These are phyloP conservation scores for Annulohypoxylon maeteangense DNA, from an alignment of 495 filamentous ascomycete genomes.

Conservation along the genomic window DNA sequence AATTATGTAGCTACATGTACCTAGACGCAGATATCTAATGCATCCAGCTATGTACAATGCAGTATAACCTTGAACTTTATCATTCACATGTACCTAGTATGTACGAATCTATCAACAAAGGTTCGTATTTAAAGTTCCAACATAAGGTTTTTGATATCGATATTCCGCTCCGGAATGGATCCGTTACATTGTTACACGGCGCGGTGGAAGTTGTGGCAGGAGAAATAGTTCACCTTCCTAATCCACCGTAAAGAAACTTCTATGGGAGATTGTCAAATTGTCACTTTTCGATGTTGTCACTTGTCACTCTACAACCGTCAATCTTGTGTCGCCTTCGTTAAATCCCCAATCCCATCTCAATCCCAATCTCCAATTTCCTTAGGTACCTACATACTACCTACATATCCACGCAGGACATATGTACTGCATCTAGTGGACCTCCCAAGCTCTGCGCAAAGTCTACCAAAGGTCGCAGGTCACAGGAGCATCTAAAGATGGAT, in stretches of 20 bases:
- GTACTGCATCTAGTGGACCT: background rate
- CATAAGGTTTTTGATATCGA: slow-evolving; percentile 5
- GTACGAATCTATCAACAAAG: background rate
- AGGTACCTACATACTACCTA: background rate
- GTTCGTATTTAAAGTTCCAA: background rate
- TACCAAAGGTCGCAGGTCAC: background rate
- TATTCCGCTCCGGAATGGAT: slow-evolving; percentile 21
- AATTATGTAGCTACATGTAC: background rate
- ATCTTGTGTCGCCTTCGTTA: slow-evolving; percentile 15
- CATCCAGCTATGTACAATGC: background rate
- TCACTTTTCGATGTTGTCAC: background rate
- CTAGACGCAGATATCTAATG: background rate
- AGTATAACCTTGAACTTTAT: background rate
- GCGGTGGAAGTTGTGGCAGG: slow-evolving; percentile 24
- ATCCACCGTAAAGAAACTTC: slow-evolving; percentile 16
- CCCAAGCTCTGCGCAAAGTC: no score
- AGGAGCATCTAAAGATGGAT: background rate
- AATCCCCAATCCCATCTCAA: background rate
- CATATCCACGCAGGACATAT: background rate
- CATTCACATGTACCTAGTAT: background rate
- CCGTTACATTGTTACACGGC: slow-evolving; percentile 20
- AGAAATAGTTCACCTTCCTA: slow-evolving; percentile 27
- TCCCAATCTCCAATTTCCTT: background rate
- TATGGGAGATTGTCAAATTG: background rate
- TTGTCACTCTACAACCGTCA: slow-evolving; percentile 1